Evolutionary conservation across 352 stramenopile species (phyloP), one percentile per base, ranked within the genome.

Genomic region (Globisporangium camurandrum): DNA sequence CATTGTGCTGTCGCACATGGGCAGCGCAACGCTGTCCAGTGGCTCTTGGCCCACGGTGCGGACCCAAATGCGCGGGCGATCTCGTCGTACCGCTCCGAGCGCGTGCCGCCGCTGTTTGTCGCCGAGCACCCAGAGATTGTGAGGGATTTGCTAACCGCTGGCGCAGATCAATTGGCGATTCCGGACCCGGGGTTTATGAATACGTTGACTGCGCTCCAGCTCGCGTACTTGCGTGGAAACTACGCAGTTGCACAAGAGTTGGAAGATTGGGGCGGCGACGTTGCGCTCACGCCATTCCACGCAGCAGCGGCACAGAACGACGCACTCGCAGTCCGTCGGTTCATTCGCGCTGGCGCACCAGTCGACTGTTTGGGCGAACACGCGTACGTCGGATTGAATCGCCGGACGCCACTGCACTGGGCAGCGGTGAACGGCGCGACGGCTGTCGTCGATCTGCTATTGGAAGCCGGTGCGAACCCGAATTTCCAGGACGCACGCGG

Each of bases 111-210:
- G 16, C 72, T 93, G 19, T 93, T 93, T 22, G 54, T 91, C 0
- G 78, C 77, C 0, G 82, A 93, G 40, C 72, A 86, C 26, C 56
- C 77, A 0, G 67, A 80, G 1, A 67, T 91, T 17, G 75, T 88
- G 2, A 64, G 64, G 9, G 73, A 83, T 38, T 52, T 93, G 14
- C 61, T 93, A 3, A 67, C 81, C 9, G 53, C 81, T 26, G 78
- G 78, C 49, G 81, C 78, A 7, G 69, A 93, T 37, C 69, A 79
- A 14, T 42, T 92, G 2, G 66, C 61, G 11, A 69, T 89, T 23
- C 81, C 81, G 0, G 78, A 92, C 23, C 75, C 81, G n/a, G 81
- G 81, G 12, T 75, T 74, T 57, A 82, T 86, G 70, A 89, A 93
- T 62, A 93, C 81, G 12, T 39, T 93, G 3, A 90, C 81, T 4